Evolutionary conservation across 2,329 filamentous ascomycete genomes (phyloP), one percentile per base, ranked within the genome.

Genomic region (Macroventuria anomochaeta): DNA sequence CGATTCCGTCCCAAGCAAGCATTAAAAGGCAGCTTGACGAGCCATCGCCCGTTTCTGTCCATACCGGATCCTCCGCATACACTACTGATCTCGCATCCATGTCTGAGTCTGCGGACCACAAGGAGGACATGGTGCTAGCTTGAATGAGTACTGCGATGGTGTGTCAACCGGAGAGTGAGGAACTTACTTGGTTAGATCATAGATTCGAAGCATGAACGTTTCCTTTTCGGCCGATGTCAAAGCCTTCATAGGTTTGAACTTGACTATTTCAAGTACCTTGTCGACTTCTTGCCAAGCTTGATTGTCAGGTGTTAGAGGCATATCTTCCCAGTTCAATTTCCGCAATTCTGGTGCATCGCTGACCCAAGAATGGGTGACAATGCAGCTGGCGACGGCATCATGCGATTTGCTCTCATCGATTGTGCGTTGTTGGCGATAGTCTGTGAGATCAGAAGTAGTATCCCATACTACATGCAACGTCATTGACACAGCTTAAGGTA

Each of bases 41-140:
- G 2, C 12, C 7, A 6, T 11, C 26, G 3, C 44, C 20, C 4
- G 32, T 8, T 4, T 25, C 5, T 1, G 15, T 44, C 53, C 42
- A 54, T 11, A 54, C 21, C 5, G 51, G 51, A 26, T 37, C 32
- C 7, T 44, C 43, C 6, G 43, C 37, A 17, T 28, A 28, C 1
- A 54, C 43, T 3, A 54, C 26, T n/a, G n/a, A n/a, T n/a, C n/a
- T n/a, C 5, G 51, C 36, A 13, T 33, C 15, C 15, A 8, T 26
- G 8, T 54, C 43, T 5, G 39, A 10, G 7, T 39, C 38, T 15
- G n/a, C 42, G 10, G 43, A 48, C 43, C 43, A 48, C 2, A 5
- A 38, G 21, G 51, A 47, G 12, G 51, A 33, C 51, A 48, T 54
- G 3, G 51, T 48, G 28, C 44, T 54, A 13, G n/a, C 12, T 2